Base-by-base conservation (phyloP, 2,329 filamentous ascomycete genomes). In the Fusarium newnesense region DNA sequence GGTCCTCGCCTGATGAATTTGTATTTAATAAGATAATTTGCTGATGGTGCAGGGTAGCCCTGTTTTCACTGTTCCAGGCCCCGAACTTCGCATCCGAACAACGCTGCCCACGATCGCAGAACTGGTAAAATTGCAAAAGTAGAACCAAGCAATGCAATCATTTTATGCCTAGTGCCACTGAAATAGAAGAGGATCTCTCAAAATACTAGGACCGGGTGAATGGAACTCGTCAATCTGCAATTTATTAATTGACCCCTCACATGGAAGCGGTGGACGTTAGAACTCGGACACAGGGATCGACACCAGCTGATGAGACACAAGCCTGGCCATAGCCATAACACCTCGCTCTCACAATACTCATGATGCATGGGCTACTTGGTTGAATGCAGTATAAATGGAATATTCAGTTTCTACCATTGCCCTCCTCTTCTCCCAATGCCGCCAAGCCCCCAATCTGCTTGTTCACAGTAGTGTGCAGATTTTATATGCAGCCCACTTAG, bases 101-200 rank as follows among this genome's bases (percentile, higher is more conserved):
- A 30, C 10, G 7, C n/a, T 8, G 13, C 10, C 39, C 24, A n/a
- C 10, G 8, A 40, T 6, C 5, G 4, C 50, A 28, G 24, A 18
- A 13, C 15, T n/a, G 19, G 8, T 7, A n/a, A 28, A 40, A 18
- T 40, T 40, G 8, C 34, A 40, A 13, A 30, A 39, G 4, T 4
- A 13, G 24, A 9, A 18, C 24, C 5, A 16, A 9, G 2, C 5
- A 3, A 8, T 6, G 4, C 2, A 9, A n/a, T 7, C 28, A 1
- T 7, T 9, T 18, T 9, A 21, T 12, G 19, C 1, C 0, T 0
- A 28, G 19, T 2, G 10, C 9, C 3, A 9, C 12, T 9, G 13
- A 18, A 18, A 5, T n/a, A 28, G 10, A 28, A 2, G 19, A 54
- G 6, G 19, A n/a, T 5, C 5, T 28, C 19, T n/a, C 2, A 10